Percentiles rank a stretch among this genome's conserved stretches.
Evolutionary conservation across 331 rosid genomes (phyloP).

Genomic region (Acacia concinna): DNA sequence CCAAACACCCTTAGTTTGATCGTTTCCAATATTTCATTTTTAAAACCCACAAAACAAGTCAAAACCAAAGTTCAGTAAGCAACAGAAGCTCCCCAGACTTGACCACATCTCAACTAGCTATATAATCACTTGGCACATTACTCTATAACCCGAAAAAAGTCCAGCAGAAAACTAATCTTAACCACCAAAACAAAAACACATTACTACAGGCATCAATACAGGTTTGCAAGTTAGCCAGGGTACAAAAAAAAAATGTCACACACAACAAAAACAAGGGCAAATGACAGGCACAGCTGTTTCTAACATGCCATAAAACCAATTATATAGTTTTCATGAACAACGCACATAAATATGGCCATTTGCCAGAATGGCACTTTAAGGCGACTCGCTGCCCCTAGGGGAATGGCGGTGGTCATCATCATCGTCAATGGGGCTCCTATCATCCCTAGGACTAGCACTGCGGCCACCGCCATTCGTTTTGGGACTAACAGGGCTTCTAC

Average conservation of each 20-base stretch:
- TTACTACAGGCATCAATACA: background rate
- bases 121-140: background rate
- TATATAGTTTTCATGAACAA: constrained; percentile 14
- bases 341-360: constrained; percentile 1
- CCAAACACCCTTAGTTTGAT: too few species aligned
- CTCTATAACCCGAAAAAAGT: background rate
- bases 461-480: constrained; percentile 40
- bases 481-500: constrained; percentile 49
- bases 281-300: constrained; percentile 2
- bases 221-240: background rate
- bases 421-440: constrained; percentile 47
- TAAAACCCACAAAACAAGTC: background rate
- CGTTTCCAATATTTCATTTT: background rate
- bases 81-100: background rate
- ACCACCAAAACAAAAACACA: background rate
- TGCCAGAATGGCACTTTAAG: constrained; percentile 26
- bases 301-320: background rate
- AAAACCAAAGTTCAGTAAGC: background rate
- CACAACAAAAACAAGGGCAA: background rate
- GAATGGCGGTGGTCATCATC: constrained; percentile 41
- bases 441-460: constrained; percentile 35
- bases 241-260: background rate
- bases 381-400: constrained; percentile 40
- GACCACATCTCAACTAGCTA: background rate
- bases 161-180: background rate